These are phyloP conservation scores for Vachellia pachyceras DNA, from an alignment of 306 rosid genomes.

Conservation along the genomic window DNA sequence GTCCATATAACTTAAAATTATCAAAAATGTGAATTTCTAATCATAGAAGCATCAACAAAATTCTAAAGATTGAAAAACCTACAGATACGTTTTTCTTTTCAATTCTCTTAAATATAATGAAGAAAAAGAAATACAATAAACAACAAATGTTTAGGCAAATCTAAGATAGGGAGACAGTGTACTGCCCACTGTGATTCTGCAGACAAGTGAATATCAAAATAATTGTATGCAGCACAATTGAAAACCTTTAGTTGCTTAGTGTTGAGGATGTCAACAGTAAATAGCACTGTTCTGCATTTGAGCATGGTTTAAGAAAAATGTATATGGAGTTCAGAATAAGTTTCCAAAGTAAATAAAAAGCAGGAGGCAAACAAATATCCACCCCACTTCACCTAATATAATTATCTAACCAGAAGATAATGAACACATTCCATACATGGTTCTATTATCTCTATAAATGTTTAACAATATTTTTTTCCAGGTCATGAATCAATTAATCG, in stretches of 20 bases:
- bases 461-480: constrained; percentile 24
- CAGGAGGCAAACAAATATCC: background rate
- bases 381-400: constrained; percentile 6
- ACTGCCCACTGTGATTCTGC: constrained; percentile 5
- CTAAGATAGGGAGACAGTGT: constrained; percentile 21
- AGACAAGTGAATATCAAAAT: constrained; percentile 11
- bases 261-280: constrained; percentile 25
- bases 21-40: background rate
- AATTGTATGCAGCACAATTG: background rate
- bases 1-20: constrained; percentile 6
- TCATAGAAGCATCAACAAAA: constrained; percentile 3
- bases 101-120: constrained; percentile 27
- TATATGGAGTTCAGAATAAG: constrained; percentile 15
- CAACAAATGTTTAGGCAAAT: constrained; percentile 15
- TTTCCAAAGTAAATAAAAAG: constrained; percentile 26
- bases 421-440: background rate
- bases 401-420: background rate
- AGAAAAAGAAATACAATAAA: constrained; percentile 25
- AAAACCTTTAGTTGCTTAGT: constrained; percentile 20
- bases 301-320: constrained; percentile 15
- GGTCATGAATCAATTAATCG: constrained; percentile 1
- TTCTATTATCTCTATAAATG: background rate
- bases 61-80: background rate
- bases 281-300: background rate
- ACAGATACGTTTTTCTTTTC: background rate